Conservation (phyloP, 2,329 filamentous ascomycete species). For the Simplicillium sp. region DNA sequence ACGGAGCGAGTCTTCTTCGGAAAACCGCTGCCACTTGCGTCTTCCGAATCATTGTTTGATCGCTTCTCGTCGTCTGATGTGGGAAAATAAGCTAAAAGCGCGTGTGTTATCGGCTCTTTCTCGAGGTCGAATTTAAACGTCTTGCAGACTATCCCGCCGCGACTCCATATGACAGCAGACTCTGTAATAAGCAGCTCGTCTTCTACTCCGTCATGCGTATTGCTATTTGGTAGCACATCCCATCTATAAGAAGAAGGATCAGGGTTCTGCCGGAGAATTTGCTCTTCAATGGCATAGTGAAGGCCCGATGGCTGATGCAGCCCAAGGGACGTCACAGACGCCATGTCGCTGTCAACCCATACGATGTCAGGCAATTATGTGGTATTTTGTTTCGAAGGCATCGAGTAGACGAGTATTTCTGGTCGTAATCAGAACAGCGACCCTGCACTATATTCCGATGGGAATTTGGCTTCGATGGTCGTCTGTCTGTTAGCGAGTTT, state of each 20-base stretch:
- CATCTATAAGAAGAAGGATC: conserved; percentile 62
- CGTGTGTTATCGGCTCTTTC: conserved; percentile 77
- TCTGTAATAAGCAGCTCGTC: conserved; percentile 75
- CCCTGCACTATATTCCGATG: too few relatives aligned
- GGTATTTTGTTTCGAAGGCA: not conserved
- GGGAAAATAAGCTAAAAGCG: conserved; percentile 75
- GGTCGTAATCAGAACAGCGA: too few relatives aligned
- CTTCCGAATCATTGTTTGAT: conserved; percentile 2
- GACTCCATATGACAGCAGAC: conserved; percentile 77
- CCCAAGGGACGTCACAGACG: conserved; percentile 81
- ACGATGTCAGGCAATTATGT: conserved; percentile 5
- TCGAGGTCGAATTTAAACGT: conserved; percentile 81
- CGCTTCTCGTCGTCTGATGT: conserved; percentile 31
- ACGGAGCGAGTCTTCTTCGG: conserved; percentile 17
- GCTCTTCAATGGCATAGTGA: conserved; percentile 72
- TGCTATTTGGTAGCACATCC: conserved; percentile 46
- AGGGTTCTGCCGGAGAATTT: conserved; percentile 61
- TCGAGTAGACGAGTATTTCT: too few relatives aligned
- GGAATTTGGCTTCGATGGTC: conserved; percentile 5
- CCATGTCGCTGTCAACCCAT: conserved; percentile 52
- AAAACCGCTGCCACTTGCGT: conserved; percentile 5
- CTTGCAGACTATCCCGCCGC: conserved; percentile 75
- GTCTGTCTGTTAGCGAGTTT: not conserved
- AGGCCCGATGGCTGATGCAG: conserved; percentile 81
- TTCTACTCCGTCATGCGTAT: conserved; percentile 38